Evolutionary conservation across 2,329 filamentous ascomycete species (phyloP), one percentile per base, ranked within the genome.

Genomic region (Aspergillus quadricinctus): DNA sequence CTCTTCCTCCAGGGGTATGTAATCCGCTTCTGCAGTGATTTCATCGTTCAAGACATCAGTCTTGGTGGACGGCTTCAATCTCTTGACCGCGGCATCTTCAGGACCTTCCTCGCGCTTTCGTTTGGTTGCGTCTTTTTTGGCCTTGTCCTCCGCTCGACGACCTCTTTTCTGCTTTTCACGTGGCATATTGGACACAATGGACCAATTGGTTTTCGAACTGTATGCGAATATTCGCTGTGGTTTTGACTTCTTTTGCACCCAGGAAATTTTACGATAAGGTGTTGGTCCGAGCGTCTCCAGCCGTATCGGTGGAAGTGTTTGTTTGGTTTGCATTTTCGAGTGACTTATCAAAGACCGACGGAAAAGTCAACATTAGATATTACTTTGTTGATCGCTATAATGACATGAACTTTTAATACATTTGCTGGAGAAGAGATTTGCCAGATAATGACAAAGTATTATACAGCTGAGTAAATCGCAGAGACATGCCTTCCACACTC

Each of bases 401-500:
- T 25, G 19, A 14, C 11, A 23, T 46, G 11, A 23, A 25, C 43
- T 46, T 23, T 27, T 25, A 46, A 46, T 46, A 27, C 43, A 17
- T 17, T 46, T 6, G 43, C 10, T 2, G 40, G 21, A 43, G 40
- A 43, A 23, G 10, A 23, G 43, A 46, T 7, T 11, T 25, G 21
- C 6, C 21, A 14, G 2, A 53, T 61, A 60, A 63, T 29, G 21
- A 48, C 8, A 43, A 23, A 27, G 43, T 23, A 51, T 72, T 67
- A 85, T 37, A 81, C 76, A 5, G 78, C 78, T 40, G 90, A 95
- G 75, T 94, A 97, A 3, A 96, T 88, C 17, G 87, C 90, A 55
- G 89, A 93, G 11, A 92, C 87, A 61, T 84, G 86, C 60, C 89
- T 83, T 19, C 93, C 93, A 70, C 92, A 97, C 72, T 94, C 90